Evolutionary conservation across 1,284 basidiomycete genomes (phyloP).

Genomic region (Pascua sp.): DNA sequence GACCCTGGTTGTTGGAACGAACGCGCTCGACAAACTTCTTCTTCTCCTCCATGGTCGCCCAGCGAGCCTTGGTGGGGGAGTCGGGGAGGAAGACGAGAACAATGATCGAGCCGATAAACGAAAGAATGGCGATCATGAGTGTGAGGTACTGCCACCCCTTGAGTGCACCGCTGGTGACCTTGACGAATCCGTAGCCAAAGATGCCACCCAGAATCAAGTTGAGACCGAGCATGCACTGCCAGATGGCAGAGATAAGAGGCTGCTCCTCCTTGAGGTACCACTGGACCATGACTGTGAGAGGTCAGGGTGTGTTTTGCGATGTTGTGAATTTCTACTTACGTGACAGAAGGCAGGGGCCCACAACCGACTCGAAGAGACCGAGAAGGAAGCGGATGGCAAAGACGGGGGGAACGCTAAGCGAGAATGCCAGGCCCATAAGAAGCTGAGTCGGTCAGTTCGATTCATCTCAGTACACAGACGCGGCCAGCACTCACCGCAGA

Average conservation of each 20-base stretch:
- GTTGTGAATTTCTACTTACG: not conserved
- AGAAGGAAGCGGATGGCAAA: conserved; percentile 27
- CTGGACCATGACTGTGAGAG: conserved; percentile 20
- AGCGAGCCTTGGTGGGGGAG: conserved; percentile 29
- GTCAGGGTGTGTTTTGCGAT: not conserved
- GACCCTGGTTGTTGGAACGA: conserved; percentile 35
- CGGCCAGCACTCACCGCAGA: not conserved
- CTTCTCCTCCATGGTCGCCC: conserved; percentile 30
- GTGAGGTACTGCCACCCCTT: conserved; percentile 35
- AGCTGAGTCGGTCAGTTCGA: not conserved
- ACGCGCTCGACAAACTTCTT: conserved; percentile 34
- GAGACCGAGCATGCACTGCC: conserved; percentile 17
- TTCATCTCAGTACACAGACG: too few species aligned
- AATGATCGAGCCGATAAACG: conserved; percentile 9
- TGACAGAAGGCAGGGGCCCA: conserved; percentile 26
- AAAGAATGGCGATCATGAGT: conserved; percentile 23
- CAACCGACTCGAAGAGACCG: conserved; percentile 34
- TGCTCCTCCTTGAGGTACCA: conserved; percentile 28
- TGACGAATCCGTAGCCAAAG: not conserved
- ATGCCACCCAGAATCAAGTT: conserved; percentile 5
- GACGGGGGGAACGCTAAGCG: conserved; percentile 62
- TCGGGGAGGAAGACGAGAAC: conserved; percentile 33
- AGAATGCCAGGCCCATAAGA: conserved; percentile 65
- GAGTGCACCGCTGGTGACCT: conserved; percentile 2
- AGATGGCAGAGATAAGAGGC: conserved; percentile 9